Evolutionary conservation across 73 alveolate genomes (phyloP).

Genomic region (Chromera velia): DNA sequence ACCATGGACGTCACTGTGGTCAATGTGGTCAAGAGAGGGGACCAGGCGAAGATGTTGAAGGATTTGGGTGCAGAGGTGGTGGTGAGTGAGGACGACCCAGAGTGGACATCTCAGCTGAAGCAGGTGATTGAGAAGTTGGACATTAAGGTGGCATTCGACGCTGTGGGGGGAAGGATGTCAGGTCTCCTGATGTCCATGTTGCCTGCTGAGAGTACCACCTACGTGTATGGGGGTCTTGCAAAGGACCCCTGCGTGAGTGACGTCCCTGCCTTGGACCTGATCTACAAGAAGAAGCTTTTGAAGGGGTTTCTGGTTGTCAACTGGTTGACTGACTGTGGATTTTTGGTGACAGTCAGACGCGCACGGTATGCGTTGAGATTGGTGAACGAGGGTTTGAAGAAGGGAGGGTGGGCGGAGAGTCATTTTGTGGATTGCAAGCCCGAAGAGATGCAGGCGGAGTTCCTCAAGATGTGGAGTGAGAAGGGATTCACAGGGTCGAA

Average conservation of each 20-base stretch:
- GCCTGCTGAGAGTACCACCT: constrained; percentile 36
- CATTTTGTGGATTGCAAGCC: neutral
- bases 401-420: neutral
- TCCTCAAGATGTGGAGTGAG: neutral
- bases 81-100: constrained; percentile 33
- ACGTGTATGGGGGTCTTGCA: constrained; percentile 48
- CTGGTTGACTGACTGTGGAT: constrained; percentile 1
- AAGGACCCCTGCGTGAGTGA: constrained; percentile 41
- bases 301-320: constrained; percentile 9
- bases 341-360: neutral
- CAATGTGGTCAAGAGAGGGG: constrained; percentile 21
- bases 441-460: neutral
- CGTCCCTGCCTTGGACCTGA: constrained; percentile 38
- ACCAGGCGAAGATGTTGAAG: constrained; percentile 12
- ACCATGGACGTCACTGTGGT: constrained; percentile 11
- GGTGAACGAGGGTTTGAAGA: neutral
- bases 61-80: constrained; percentile 11
- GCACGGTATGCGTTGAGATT: neutral
- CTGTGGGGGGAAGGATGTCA: constrained; percentile 44
- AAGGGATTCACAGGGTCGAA: neutral
- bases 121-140: neutral
- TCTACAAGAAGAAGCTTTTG: constrained; percentile 16
- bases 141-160: constrained; percentile 46
- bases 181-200: constrained; percentile 41
- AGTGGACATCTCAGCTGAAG: constrained; percentile 9